Percentiles rank a stretch among this genome's conserved stretches.
These are phyloP conservation scores for Asterochloris erici DNA, from an alignment of 139 green algal species.

Conservation along the genomic window DNA sequence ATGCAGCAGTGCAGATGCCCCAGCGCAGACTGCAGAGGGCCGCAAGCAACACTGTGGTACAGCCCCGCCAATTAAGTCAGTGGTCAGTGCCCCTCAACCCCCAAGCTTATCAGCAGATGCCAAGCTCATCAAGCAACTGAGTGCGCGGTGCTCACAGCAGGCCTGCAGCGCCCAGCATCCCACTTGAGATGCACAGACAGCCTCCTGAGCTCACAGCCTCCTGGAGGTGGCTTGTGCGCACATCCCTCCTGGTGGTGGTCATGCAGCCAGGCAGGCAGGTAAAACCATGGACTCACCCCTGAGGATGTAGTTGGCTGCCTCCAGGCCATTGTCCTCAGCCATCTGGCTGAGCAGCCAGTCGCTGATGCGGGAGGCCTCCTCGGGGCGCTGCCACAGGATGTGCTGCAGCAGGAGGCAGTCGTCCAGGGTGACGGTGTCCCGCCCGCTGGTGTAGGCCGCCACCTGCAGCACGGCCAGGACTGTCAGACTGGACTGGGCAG, in stretches of 20 bases:
- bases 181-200: not conserved
- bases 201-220: too few relatives aligned
- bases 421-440: slow-evolving; percentile 57
- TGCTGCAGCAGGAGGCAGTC: slow-evolving; percentile 90
- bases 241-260: not conserved
- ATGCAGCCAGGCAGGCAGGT: not conserved
- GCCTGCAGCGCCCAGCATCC: not conserved
- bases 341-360: slow-evolving; percentile 80
- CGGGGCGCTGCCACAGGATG: slow-evolving; percentile 79
- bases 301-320: slow-evolving; percentile 19
- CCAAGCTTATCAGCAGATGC: too few relatives aligned
- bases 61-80: too few relatives aligned
- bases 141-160: not conserved
- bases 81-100: too few relatives aligned
- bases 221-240: not conserved
- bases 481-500: too few relatives aligned
- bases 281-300: not conserved
- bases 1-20: too few relatives aligned
- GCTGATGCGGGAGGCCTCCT: slow-evolving; percentile 66
- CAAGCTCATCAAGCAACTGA: not conserved
- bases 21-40: too few relatives aligned
- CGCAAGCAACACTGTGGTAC: too few relatives aligned
- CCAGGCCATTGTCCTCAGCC: slow-evolving; percentile 60
- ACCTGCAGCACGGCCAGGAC: slow-evolving; percentile 45
- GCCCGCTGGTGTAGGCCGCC: slow-evolving; percentile 77